Base-by-base conservation (phyloP, 2,329 filamentous ascomycete species). In the Sporothrix curviconia region DNA sequence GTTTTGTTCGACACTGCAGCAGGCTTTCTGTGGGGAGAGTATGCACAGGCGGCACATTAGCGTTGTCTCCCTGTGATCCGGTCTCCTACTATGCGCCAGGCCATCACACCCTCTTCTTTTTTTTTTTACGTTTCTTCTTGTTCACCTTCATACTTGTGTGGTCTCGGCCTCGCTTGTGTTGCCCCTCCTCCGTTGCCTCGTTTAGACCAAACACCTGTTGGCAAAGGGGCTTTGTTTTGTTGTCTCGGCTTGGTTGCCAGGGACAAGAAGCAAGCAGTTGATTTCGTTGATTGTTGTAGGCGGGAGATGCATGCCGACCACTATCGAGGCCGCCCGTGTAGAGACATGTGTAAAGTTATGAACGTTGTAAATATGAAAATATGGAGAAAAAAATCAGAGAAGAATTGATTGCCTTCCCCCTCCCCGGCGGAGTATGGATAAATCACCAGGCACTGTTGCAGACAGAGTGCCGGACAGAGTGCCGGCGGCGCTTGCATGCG, bases 1-100 rank as follows among this genome's bases (percentile, higher is more conserved):
- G n/a, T n/a, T n/a, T n/a, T n/a, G n/a, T n/a, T n/a, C n/a, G n/a
- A n/a, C n/a, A n/a, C n/a, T n/a, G n/a, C n/a, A n/a, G n/a, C n/a
- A n/a, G n/a, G n/a, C n/a, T n/a, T n/a, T 42, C 37, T 53, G 44
- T 24, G 17, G 30, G 24, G 30, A 17, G n/a, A 30, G 30, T 49
- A 53, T 55, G 52, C 30, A 55, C 30, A 37, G n/a, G 17, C 52
- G 52, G 52, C 19, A 43, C 52, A 19, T 36, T 55, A 55, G 52
- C 19, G 52, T 36, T 25, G 4, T 9, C n/a, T 54, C 28, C 17
- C 30, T 19, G 50, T n/a, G n/a, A n/a, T n/a, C n/a, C n/a, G 34
- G 17, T 14, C 15, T 44, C 22, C 15, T 15, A 30, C 22, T 4
- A 53, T 17, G 22, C 32, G 36, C n/a, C 30, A 37, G 32, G 47